Conservation (phyloP, 176 grass and related monocot genomes). For the Bolboschoenus planiculmis region DNA sequence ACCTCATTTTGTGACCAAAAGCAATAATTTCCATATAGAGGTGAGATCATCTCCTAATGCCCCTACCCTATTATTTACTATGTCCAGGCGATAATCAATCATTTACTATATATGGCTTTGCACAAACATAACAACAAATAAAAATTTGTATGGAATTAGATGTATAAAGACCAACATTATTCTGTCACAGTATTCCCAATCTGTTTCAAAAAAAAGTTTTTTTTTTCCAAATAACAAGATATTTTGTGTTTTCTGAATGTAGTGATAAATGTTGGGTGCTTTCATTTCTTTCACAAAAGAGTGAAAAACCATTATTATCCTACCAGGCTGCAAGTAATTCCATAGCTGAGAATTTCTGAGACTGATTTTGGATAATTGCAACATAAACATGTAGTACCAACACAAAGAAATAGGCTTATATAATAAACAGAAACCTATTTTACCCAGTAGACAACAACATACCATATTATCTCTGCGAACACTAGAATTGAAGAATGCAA, state of each 20-base stretch:
- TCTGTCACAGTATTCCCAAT: too few relatives aligned
- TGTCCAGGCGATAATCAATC: neutral
- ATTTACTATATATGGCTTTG: neutral
- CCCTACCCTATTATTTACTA: neutral
- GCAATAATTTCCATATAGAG: neutral
- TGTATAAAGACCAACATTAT: too few relatives aligned
- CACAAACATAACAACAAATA: neutral
- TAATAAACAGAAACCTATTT: neutral
- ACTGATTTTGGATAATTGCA: neutral
- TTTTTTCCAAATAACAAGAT: neutral
- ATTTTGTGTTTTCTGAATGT: neutral
- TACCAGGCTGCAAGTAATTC: neutral
- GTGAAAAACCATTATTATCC: neutral
- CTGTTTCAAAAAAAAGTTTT: too few relatives aligned
- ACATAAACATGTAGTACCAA: neutral
- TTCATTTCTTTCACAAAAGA: neutral
- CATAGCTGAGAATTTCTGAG: neutral
- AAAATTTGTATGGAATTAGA: too few relatives aligned
- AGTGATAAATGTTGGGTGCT: neutral
- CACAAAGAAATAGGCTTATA: neutral
- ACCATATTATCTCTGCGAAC: conserved; percentile 71
- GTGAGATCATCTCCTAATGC: neutral
- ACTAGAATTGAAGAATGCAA: conserved; percentile 70
- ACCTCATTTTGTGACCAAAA: neutral
- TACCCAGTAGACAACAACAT: conserved; percentile 1